A percentile compares a stretch with the other conserved stretches of the same genome.
These are phyloP conservation scores for Metschnikowia santaceciliae DNA, from an alignment of 805 yeast genomes.

Conservation along the genomic window DNA sequence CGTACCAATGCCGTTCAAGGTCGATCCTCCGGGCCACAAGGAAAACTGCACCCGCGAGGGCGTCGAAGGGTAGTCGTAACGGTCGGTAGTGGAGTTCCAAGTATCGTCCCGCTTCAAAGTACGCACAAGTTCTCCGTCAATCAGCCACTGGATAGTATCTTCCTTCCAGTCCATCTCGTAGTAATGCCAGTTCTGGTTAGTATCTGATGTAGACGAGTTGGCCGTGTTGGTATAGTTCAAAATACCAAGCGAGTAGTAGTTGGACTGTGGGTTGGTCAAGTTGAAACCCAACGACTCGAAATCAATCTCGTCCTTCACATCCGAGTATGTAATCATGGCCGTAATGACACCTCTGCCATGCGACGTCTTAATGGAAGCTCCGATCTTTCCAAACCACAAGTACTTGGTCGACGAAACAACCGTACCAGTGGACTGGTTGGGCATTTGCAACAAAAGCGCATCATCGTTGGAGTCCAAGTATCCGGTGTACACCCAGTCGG, in stretches of 20 bases:
- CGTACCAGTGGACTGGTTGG: constrained; percentile 68
- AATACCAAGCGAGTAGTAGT: constrained; percentile 74
- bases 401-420: constrained; percentile 75
- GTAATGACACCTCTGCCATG: constrained; percentile 77
- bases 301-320: constrained; percentile 89
- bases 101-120: constrained; percentile 59
- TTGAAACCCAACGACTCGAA: constrained; percentile 80
- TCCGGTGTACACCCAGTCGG: constrained; percentile 72
- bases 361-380: constrained; percentile 67
- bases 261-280: constrained; percentile 64
- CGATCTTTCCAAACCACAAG: constrained; percentile 84
- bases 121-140: constrained; percentile 68
- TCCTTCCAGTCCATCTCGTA: constrained; percentile 81
- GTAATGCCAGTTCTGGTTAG: constrained; percentile 67
- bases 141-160: constrained; percentile 63
- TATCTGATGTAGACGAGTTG: constrained; percentile 42
- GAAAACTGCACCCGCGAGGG: constrained; percentile 72
- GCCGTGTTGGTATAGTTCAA: constrained; percentile 61
- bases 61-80: constrained; percentile 64
- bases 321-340: constrained; percentile 76
- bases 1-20: constrained; percentile 55
- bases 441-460: constrained; percentile 69
- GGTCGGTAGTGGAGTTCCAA: constrained; percentile 56
- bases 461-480: constrained; percentile 47
- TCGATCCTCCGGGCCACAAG: constrained; percentile 73